Conservation (phyloP, 257 asterid species). For the Rehmannia glutinosa region DNA sequence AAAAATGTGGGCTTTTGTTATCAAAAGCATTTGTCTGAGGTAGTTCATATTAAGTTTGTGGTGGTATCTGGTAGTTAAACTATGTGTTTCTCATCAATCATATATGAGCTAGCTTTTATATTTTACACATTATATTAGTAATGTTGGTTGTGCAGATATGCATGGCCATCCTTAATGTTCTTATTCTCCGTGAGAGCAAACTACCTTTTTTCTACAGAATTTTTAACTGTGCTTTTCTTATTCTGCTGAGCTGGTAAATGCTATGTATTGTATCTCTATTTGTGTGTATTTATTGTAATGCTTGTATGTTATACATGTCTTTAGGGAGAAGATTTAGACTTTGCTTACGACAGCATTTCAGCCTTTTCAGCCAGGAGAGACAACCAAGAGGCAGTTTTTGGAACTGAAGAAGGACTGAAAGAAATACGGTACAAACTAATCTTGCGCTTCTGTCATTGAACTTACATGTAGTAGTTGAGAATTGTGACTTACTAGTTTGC, state of each 20-base stretch:
- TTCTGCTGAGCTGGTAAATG: background rate
- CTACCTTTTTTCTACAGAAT: background rate
- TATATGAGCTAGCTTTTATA: background rate
- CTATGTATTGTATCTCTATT: background rate
- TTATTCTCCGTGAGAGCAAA: background rate
- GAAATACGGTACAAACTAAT: constrained; percentile 65
- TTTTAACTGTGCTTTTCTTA: background rate
- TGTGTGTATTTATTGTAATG: constrained; percentile 2
- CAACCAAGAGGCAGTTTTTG: constrained; percentile 98
- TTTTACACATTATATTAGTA: background rate
- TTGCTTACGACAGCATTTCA: constrained; percentile 96
- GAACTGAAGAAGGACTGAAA: constrained; percentile 97
- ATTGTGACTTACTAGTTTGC: background rate
- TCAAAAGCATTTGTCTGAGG: background rate
- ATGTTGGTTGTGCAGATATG: background rate
- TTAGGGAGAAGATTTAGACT: constrained; percentile 97
- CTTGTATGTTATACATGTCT: constrained; percentile 17
- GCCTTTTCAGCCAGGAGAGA: constrained; percentile 96
- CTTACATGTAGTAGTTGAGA: background rate
- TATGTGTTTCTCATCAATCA: background rate
- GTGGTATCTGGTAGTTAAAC: constrained; percentile 2
- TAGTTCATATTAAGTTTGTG: background rate
- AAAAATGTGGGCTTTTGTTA: background rate
- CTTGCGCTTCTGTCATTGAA: background rate
- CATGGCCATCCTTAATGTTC: constrained; percentile 2